Evolutionary conservation across 352 stramenopile genomes (phyloP).

Genomic region (Globisporangium camurandrum): DNA sequence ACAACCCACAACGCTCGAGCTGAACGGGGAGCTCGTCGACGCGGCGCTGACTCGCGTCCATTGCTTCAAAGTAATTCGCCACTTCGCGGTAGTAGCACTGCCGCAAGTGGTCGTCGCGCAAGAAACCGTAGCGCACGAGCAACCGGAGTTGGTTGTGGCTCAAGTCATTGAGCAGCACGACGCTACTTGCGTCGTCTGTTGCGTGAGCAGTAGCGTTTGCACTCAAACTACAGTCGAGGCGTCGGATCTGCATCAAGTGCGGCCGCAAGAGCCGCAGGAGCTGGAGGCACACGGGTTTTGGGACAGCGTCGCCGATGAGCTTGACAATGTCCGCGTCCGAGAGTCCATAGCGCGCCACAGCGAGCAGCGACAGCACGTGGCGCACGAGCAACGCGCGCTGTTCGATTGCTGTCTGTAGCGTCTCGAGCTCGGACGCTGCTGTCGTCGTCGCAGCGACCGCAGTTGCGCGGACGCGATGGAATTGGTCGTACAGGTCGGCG

Average conservation of each 20-base stretch:
- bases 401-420: constrained; percentile 43
- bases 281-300: constrained; percentile 26
- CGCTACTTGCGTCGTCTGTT: constrained; percentile 1
- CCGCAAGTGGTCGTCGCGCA: constrained; percentile 56
- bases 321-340: constrained; percentile 53
- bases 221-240: constrained; percentile 30
- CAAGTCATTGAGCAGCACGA: constrained; percentile 56
- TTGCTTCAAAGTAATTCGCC: constrained; percentile 62
- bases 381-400: constrained; percentile 62
- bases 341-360: constrained; percentile 61
- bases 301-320: constrained; percentile 46
- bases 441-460: not conserved
- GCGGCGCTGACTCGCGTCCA: constrained; percentile 63
- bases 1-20: constrained; percentile 62
- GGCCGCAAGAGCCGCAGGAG: constrained; percentile 44
- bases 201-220: too few relatives aligned
- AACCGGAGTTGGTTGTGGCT: constrained; percentile 74
- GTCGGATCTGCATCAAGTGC: constrained; percentile 67
- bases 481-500: constrained; percentile 36
- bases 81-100: constrained; percentile 69
- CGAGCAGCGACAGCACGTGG: constrained; percentile 64
- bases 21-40: constrained; percentile 77
- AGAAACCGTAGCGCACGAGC: constrained; percentile 62
- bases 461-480: constrained; percentile 19
- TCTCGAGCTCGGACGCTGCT: constrained; percentile 34